Conservation (phyloP, 352 stramenopile species). For the Aphanomyces stellatus region DNA sequence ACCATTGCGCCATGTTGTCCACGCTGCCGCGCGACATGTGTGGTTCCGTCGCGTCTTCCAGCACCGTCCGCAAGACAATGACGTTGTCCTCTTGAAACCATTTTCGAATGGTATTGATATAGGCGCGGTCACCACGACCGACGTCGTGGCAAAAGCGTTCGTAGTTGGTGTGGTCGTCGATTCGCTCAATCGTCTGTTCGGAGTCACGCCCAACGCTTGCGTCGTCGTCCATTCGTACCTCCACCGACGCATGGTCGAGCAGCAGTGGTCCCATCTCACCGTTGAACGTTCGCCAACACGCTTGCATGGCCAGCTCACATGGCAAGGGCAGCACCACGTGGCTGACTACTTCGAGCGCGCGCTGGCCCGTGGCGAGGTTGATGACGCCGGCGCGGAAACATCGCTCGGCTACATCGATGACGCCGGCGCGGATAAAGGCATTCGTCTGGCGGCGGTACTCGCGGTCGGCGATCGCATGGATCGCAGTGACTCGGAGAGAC, state of each 20-base stretch:
- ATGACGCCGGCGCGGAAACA: background rate
- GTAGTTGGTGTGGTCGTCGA: background rate
- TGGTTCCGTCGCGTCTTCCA: constrained; percentile 4
- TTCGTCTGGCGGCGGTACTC: background rate
- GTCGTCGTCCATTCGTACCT: background rate
- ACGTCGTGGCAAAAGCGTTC: background rate
- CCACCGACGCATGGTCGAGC: background rate
- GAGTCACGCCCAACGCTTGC: background rate
- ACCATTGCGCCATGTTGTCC: constrained; percentile 3
- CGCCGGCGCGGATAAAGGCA: background rate
- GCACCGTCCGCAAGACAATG: constrained; percentile 2
- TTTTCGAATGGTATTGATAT: background rate
- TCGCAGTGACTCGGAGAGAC: background rate
- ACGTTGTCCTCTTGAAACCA: background rate
- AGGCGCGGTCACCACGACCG: background rate
- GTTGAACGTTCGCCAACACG: background rate
- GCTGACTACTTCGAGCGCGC: background rate
- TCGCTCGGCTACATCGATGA: background rate
- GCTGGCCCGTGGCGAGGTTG: background rate
- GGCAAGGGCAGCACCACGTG: background rate
- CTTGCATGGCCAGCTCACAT: background rate
- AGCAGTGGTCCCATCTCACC: background rate
- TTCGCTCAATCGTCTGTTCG: background rate
- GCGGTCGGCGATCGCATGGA: background rate
- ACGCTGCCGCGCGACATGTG: background rate